Conservation (phyloP, 1,284 basidiomycete genomes). For the Malassezia furfur region DNA sequence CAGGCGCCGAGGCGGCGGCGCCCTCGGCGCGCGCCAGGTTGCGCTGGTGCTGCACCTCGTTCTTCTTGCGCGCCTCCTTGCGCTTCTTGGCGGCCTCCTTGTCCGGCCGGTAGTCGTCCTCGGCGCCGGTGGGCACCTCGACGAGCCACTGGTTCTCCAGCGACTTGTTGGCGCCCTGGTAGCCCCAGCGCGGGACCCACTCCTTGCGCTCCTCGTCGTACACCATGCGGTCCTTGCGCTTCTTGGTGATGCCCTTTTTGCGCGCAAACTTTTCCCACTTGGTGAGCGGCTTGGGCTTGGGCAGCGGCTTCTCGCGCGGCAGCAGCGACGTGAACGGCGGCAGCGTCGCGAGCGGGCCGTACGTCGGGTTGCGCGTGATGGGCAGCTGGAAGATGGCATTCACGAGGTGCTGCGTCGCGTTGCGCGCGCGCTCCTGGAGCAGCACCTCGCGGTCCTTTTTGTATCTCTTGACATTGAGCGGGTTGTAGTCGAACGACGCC, state of each 20-base stretch:
- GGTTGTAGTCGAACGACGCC: conserved; percentile 75
- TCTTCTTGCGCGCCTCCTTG: conserved; percentile 72
- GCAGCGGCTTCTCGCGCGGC: conserved; percentile 82
- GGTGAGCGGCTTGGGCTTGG: conserved; percentile 80
- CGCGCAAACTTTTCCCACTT: conserved; percentile 96
- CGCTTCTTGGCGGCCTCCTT: conserved; percentile 66
- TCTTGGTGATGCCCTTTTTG: conserved; percentile 77
- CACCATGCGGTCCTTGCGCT: conserved; percentile 65
- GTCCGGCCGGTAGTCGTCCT: conserved; percentile 65
- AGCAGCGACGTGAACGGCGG: conserved; percentile 61
- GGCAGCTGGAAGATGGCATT: conserved; percentile 73
- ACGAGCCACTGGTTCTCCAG: conserved; percentile 83
- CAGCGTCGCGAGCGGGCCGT: conserved; percentile 75
- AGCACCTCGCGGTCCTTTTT: conserved; percentile 64
- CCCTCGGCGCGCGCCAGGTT: conserved; percentile 59
- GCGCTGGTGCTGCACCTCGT: conserved; percentile 67
- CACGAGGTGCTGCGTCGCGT: conserved; percentile 75
- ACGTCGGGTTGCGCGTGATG: conserved; percentile 59
- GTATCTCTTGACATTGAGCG: conserved; percentile 70
- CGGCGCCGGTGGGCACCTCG: conserved; percentile 72
- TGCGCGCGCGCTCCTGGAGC: conserved; percentile 69
- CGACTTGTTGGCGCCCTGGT: conserved; percentile 68
- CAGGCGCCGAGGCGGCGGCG: not conserved
- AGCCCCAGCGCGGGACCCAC: conserved; percentile 88
- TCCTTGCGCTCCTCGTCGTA: conserved; percentile 93